Percentiles rank a stretch among this genome's conserved stretches.
Conservation (phyloP, 2,329 filamentous ascomycete species). For the Pestalotiopsis sp. region DNA sequence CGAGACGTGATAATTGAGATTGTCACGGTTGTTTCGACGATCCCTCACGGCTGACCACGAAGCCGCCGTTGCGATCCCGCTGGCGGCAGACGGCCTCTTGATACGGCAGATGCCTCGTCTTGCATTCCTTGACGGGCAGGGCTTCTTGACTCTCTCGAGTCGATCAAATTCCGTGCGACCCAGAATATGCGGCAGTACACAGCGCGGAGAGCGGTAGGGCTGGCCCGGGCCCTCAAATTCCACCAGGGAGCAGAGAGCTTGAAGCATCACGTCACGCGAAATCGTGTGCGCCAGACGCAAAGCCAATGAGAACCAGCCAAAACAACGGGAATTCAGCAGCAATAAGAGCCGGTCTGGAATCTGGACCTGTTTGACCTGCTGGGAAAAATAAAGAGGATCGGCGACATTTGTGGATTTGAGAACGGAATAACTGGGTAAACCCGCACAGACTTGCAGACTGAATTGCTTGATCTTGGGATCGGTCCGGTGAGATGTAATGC, state of each 20-base stretch:
- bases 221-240: neutral
- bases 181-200: neutral
- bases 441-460: neutral
- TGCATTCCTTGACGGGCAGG: neutral
- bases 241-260: neutral
- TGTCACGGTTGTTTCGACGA: neutral
- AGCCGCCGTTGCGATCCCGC: neutral
- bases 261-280: neutral
- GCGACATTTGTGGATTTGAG: neutral
- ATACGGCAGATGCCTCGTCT: neutral
- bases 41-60: neutral
- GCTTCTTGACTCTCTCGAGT: no score
- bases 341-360: neutral
- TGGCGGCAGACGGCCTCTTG: neutral
- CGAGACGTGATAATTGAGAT: neutral
- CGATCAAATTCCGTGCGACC: neutral
- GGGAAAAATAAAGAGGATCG: neutral
- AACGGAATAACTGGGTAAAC: neutral
- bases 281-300: neutral
- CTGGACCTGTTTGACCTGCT: no score
- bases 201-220: neutral
- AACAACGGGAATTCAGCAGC: neutral
- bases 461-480: neutral
- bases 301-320: neutral
- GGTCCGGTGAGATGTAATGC: slow-evolving; percentile 18